Base-by-base conservation (phyloP, 257 asterid genomes). In the Jaltomata sinuosa region DNA sequence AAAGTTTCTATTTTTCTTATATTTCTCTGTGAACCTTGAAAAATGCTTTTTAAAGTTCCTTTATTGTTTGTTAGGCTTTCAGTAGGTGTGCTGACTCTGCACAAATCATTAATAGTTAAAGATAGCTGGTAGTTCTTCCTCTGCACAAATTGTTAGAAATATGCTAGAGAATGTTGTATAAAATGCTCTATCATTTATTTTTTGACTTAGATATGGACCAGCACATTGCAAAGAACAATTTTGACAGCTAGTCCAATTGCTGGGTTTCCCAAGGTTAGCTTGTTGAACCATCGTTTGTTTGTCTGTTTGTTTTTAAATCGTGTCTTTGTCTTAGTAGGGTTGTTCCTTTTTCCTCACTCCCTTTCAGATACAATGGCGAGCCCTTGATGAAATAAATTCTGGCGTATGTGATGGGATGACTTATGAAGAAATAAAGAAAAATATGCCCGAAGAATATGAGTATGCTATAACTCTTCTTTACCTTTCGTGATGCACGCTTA, bases 331-430 rank as follows among this genome's bases (percentile, higher is more conserved):
- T 29, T 31, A 47, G 61, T 49, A 49, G 2, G 62, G 29, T 49
- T 77, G 29, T 77, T 77, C 86, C 57, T 81, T 64, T 61, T 85
- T n/a, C 80, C 69, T 74, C 15, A 25, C 67, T 85, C 59, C 61
- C 64, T 80, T 67, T 85, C 86, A 97, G 99, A 94, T 97, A 88
- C 99, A 97, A 92, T 97, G 98, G 99, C 98, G 98, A 79, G 99
- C 98, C 55, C 97, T 97, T 88, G 99, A 97, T 85, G 99, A 97
- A 88, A 97, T 97, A 86, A 95, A 97, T 91, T 89, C 97, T 14
- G 99, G 99, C 79, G 98, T 91, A 11, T 97, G 98, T 68, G 99
- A 97, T 80, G 99, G 99, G 84, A 94, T 97, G 99, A 91, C 97
- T n/a, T 97, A 97, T 76, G 99, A 95, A 84, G 98, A 97, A 91